phyloP scores from a whole-genome alignment of 2,329 filamentous ascomycete genomes.

The Aspergillus pseudoviridinutans region DNA sequence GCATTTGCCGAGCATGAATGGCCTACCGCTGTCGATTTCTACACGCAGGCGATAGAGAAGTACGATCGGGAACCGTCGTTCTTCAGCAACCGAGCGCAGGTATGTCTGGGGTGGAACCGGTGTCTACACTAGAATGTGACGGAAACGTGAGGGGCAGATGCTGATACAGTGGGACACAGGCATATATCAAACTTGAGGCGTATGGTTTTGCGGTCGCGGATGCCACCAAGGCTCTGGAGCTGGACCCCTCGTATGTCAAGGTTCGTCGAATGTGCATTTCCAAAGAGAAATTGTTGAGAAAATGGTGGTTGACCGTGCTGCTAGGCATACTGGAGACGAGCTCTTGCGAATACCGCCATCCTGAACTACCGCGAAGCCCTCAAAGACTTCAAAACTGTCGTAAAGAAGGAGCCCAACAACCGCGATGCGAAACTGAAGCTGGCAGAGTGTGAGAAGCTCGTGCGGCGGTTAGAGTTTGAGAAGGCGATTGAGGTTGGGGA shows the following conservation, averaged over 20 bases:
- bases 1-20: conserved; percentile 87
- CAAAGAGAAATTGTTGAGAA: not conserved
- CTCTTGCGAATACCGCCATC: conserved; percentile 86
- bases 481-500: conserved; percentile 92
- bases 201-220: conserved; percentile 92
- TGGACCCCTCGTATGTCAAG: conserved; percentile 86
- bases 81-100: conserved; percentile 92
- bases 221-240: conserved; percentile 83
- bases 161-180: conserved; percentile 49
- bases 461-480: conserved; percentile 87
- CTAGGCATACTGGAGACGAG: conserved; percentile 90
- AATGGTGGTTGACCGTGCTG: not conserved
- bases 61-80: conserved; percentile 83
- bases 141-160: not conserved
- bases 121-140: conserved; percentile 31
- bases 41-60: conserved; percentile 80
- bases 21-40: conserved; percentile 74
- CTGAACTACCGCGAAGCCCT: conserved; percentile 83
- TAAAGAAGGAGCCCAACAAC: conserved; percentile 80
- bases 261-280: conserved; percentile 41
- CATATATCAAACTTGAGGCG: conserved; percentile 90
- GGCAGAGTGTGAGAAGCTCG: conserved; percentile 89
- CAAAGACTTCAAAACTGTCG: conserved; percentile 86
- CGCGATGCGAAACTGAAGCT: conserved; percentile 88
- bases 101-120: conserved; percentile 42